These are phyloP conservation scores for Senna tora DNA, from an alignment of 306 rosid species.

Conservation along the genomic window DNA sequence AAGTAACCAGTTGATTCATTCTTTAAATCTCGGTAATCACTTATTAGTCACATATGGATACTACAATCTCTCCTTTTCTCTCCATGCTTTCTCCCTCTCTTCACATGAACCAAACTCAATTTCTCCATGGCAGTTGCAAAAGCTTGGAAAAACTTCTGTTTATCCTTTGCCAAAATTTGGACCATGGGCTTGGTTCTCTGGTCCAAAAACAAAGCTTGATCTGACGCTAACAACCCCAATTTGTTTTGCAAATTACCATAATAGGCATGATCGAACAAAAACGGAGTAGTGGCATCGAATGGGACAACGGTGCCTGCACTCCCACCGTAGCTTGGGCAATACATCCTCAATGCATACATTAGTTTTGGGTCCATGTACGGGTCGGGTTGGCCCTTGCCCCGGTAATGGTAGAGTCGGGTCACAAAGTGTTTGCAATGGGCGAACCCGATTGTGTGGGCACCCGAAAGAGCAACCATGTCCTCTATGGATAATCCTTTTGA, in stretches of 20 bases:
- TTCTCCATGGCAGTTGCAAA: slow-evolving; percentile 82
- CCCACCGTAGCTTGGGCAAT: slow-evolving; percentile 79
- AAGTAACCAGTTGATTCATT: too few species aligned
- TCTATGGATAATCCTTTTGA: slow-evolving; percentile 68
- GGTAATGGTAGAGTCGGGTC: slow-evolving; percentile 62
- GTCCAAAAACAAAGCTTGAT: slow-evolving; percentile 73
- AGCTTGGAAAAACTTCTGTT: slow-evolving; percentile 70
- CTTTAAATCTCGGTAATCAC: not conserved
- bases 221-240: slow-evolving; percentile 77
- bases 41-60: slow-evolving; percentile 39
- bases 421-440: slow-evolving; percentile 78
- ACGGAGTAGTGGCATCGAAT: slow-evolving; percentile 86
- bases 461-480: slow-evolving; percentile 85
- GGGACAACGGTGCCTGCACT: slow-evolving; percentile 72
- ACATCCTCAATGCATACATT: slow-evolving; percentile 61
- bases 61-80: slow-evolving; percentile 74
- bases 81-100: slow-evolving; percentile 71
- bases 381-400: slow-evolving; percentile 66
- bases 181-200: slow-evolving; percentile 64
- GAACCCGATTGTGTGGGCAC: slow-evolving; percentile 88
- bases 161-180: slow-evolving; percentile 65
- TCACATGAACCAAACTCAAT: slow-evolving; percentile 71
- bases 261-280: slow-evolving; percentile 80
- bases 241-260: slow-evolving; percentile 68
- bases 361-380: slow-evolving; percentile 67